A percentile compares a stretch with the other conserved stretches of the same genome.
These are phyloP conservation scores for Paramecium tetraurelia DNA, from an alignment of 73 alveolate genomes.

Conservation along the genomic window DNA sequence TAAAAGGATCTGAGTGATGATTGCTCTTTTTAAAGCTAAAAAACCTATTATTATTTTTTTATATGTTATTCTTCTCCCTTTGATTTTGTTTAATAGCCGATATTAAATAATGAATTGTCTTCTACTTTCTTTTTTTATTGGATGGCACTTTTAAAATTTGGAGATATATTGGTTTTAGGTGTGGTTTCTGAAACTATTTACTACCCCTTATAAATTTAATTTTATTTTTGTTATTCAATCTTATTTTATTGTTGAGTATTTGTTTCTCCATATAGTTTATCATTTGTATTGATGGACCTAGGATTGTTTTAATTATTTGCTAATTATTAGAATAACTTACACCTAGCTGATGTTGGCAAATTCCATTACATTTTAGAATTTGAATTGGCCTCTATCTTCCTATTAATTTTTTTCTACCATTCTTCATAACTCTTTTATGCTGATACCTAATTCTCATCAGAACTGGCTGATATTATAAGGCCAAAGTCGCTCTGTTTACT, in stretches of 20 bases:
- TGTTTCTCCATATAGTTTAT: neutral
- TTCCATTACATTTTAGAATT: neutral
- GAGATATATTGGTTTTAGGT: neutral
- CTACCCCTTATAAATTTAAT: neutral
- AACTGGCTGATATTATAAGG: neutral
- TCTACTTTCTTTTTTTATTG: neutral
- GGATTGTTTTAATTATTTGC: neutral
- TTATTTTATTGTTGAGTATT: neutral
- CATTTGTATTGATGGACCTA: neutral
- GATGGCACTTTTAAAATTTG: neutral
- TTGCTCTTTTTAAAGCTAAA: neutral
- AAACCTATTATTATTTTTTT: neutral
- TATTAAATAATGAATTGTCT: neutral
- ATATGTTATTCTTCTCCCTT: neutral
- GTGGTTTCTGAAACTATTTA: neutral
- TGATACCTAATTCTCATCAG: neutral
- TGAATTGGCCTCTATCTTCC: neutral
- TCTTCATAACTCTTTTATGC: neutral
- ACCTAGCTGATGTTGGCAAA: neutral
- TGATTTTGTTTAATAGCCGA: neutral
- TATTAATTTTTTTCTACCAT: neutral
- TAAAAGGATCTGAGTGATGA: neutral
- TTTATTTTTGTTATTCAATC: neutral
- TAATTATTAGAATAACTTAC: neutral
- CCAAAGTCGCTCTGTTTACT: neutral